Base-by-base conservation (phyloP, 495 filamentous ascomycete species). In the Friedmanniomyces endolithicus region DNA sequence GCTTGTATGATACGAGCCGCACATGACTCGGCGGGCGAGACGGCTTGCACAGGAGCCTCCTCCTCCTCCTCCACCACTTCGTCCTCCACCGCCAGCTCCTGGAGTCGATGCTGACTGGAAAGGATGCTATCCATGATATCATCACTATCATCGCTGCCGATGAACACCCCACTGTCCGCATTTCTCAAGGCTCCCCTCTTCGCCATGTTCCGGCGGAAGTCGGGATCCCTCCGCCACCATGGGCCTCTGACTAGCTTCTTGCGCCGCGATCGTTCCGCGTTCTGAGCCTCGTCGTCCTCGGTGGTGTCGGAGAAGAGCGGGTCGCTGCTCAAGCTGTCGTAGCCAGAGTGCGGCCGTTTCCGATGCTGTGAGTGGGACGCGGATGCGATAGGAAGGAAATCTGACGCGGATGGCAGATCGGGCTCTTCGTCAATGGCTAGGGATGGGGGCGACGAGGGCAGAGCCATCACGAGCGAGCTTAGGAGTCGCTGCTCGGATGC, bases 111-210 rank as follows among this genome's bases (percentile, higher is more conserved):
- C 52, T 34, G 53, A 24, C 53, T 60, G 11, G 40, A 24, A 1
- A 49, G n/a, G 16, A 54, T 14, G 33, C 48, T 48, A 31, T 60
- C 58, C 31, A 55, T 34, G 20, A 35, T 52, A 22, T 69, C 53
- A 0, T 69, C 67, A 57, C 45, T 78, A 11, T 46, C 66, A 53
- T 86, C 84, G 61, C 83, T 86, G 16, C 78, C 81, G 78, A 90
- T 78, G 75, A 79, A 90, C n/a, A 90, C 81, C 51, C 85, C 87
- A 68, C 84, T 88, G 65, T 94, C 87, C n/a, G 80, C 69, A 59
- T 84, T 74, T 25, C 85, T 71, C 29, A 87, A 76, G 6, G 72
- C 70, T 41, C 81, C 67, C 65, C 80, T 82, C 29, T 70, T 66
- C 55, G 78, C 78, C 20, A 64, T 58, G 66, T 59, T 51, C 69